Conservation (phyloP, 73 alveolate species). For the Paramecium bursaria region DNA sequence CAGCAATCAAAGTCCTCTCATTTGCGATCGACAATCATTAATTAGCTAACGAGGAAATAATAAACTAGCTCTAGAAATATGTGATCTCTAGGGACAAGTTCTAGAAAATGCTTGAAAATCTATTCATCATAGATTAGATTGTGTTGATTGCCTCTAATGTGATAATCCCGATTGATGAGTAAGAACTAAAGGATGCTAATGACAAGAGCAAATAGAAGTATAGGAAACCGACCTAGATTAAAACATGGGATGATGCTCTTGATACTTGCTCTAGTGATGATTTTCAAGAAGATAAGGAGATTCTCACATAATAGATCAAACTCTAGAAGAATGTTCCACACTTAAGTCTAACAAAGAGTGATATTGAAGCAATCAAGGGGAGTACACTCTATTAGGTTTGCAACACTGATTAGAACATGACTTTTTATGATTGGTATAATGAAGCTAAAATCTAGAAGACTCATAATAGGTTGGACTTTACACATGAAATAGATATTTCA, state of each 20-base stretch:
- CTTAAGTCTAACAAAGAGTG: background rate
- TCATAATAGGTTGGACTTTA: background rate
- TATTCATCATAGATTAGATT: constrained; percentile 23
- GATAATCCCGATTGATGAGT: constrained; percentile 30
- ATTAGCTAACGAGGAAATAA: background rate
- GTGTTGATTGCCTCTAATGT: constrained; percentile 38
- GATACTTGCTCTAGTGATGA: constrained; percentile 6
- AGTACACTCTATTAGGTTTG: constrained; percentile 22
- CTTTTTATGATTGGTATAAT: constrained; percentile 61
- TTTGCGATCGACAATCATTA: constrained; percentile 31
- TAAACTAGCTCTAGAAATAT: background rate
- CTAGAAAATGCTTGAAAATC: background rate
- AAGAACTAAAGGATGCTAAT: background rate
- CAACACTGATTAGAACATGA: constrained; percentile 22
- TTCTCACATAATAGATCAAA: background rate
- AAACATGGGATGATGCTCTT: constrained; percentile 60
- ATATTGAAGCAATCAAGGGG: constrained; percentile 7
- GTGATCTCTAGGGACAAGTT: constrained; percentile 14
- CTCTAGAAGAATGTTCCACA: background rate
- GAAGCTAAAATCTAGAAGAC: constrained; percentile 44
- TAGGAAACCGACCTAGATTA: constrained; percentile 29
- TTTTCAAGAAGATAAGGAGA: constrained; percentile 16
- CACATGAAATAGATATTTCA: constrained; percentile 1
- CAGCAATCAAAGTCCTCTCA: background rate
- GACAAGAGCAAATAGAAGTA: constrained; percentile 3